Base-by-base conservation (phyloP, 805 yeast genomes). In the Cyberlindnera meyerae region DNA sequence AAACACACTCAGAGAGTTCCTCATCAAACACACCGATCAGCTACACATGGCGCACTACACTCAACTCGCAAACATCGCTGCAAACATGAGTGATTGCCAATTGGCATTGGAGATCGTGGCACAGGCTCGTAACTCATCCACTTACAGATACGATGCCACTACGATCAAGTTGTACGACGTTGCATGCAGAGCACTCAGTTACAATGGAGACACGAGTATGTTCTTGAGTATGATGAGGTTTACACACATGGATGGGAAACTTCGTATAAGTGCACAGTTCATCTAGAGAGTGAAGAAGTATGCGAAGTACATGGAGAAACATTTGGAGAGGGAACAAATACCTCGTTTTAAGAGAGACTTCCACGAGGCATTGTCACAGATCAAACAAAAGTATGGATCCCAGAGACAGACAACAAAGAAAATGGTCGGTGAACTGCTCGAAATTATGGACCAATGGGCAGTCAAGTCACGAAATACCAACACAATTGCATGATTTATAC, bases 31-130 rank as follows among this genome's bases (percentile, higher is more conserved):
- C 20, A 18, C 29, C 6, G 29, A 29, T 0, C 22, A 12, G 7
- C 14, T 49, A 13, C 21, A 37, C 18, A 13, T 27, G 9, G 14
- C 17, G 22, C 32, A 47, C 26, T 47, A 42, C 21, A 27, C 30
- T n/a, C 31, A 33, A 13, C 25, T 51, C 15, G 38, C 48, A 1
- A 24, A 34, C 4, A 16, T 39, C 9, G 37, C 46, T 6, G 34
- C 32, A 8, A 43, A 39, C 9, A 24, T 41, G 7, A 4, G 11
- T 1, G 37, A 40, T 13, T 24, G 17, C 15, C 25, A 21, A 2
- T 13, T 39, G 18, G 43, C 49, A 7, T 22, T 48, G 18, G 39
- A 36, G 24, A 30, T 37, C 7, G 31, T 44, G 1, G 35, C 36
- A 4, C 31, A 28, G 25, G 52, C 55, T 4, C 37, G 43, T 29